Base-by-base conservation (phyloP, 2,329 filamentous ascomycete species). In the Lachnellula willkommii region DNA sequence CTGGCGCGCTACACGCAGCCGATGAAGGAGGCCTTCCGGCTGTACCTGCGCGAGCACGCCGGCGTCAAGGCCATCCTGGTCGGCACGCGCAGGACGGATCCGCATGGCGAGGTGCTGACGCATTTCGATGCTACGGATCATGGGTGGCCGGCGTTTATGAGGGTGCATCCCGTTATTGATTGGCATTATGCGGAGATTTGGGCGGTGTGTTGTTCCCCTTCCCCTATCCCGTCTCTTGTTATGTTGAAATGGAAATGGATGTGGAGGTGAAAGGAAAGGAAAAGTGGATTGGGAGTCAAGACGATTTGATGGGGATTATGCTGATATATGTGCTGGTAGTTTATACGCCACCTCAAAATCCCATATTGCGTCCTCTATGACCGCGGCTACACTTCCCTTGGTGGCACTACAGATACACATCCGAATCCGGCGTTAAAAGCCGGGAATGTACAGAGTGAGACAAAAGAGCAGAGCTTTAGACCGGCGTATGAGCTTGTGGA, bases 111-210 rank as follows among this genome's bases (percentile, higher is more conserved):
- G 64, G 77, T 79, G 15, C 72, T 99, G 66, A 88, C 81, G 40
- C 84, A 89, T 72, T 97, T 97, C 69, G 89, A 95, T 69, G 81
- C 80, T 50, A 99, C 94, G 4, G 94, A 97, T 72, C 77, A 81
- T 37, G 91, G 87, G 2, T 99, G 94, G 94, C 94, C 94, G 37
- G 75, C 79, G 45, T 96, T 97, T 68, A 92, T 97, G 85, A 83
- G 94, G 56, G 80, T 97, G 58, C 91, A 99, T 72, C 93, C 94
- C 0, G 89, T 99, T 9, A 92, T 99, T 68, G 94, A 99, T 73
- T 99, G 94, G 94, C 90, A 94, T 71, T 96, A 96, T 72, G 82
- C 84, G 11, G 93, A 97, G 71, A 93, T 97, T 53, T 97, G 94
- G 94, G 83, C 85, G 17, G 91, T 95, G 68, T 77, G 89, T 79